Base-by-base conservation (phyloP, 2,329 filamentous ascomycete genomes). In the Elsinoe ampelina region DNA sequence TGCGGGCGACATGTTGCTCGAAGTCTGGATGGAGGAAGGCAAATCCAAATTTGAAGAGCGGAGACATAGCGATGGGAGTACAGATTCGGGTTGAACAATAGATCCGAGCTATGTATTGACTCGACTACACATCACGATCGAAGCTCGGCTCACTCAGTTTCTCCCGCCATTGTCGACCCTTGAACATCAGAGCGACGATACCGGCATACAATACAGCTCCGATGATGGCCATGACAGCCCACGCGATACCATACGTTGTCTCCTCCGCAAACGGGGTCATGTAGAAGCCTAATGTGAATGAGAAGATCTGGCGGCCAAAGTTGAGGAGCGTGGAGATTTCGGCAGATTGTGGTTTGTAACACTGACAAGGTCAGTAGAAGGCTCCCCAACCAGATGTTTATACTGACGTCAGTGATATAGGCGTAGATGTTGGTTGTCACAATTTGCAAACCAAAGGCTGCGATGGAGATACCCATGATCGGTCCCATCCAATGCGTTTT, bases 21-120 rank as follows among this genome's bases (percentile, higher is more conserved):
- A 87, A 67, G 75, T 83, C 58, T 87, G 83, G 84, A 78, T 87
- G 57, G 85, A 88, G 69, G 82, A 86, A 65, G 79, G 78, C 58
- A 75, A 73, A 60, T 74, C 75, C 55, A 83, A 83, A 34, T 50
- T 56, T 17, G 41, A 58, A 17, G 32, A 35, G 22, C 26, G n/a
- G 15, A 32, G 19, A 8, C 17, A 6, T 3, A 52, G 48, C 17
- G 32, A 36, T n/a, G 34, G 19, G 5, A 39, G 48, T 17, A 52
- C 48, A 19, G 48, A 39, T 38, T 15, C 13, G 10, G 48, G 48
- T 13, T 52, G 48, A 52, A 20, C 5, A 34, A 13, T 2, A 30
- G 7, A 30, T 7, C 5, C 26, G 26, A 30, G 26, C 26, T 30
- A 2, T 30, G 7, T 8, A 30, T 45, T 47, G 20, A 13, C 4